These are phyloP conservation scores for Phyllosticta citriasiana DNA, from an alignment of 2,329 filamentous ascomycete species.

Conservation along the genomic window DNA sequence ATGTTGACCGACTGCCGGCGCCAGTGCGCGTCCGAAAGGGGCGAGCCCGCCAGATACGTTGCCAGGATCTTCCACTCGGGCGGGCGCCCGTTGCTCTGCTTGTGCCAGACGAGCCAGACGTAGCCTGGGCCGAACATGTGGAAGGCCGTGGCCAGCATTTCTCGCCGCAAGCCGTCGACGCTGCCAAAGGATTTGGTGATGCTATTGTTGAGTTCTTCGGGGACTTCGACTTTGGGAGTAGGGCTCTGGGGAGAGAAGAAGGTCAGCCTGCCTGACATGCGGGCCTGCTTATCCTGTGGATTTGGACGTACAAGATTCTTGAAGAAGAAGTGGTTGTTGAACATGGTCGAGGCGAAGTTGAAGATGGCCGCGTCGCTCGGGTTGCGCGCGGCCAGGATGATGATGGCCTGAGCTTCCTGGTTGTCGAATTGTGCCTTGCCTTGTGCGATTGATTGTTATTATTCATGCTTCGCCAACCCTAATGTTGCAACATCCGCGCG, in stretches of 20 bases:
- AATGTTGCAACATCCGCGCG: constrained; percentile 17
- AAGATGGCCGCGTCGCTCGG: constrained; percentile 70
- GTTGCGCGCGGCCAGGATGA: constrained; percentile 68
- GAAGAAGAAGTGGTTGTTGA: constrained; percentile 88
- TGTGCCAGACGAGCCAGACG: constrained; percentile 71
- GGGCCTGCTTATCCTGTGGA: background rate
- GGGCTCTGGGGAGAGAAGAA: constrained; percentile 9
- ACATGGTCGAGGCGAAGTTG: constrained; percentile 94
- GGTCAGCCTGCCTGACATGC: constrained; percentile 12
- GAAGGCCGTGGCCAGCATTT: constrained; percentile 70
- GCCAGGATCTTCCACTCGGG: constrained; percentile 57
- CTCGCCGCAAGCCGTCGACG: constrained; percentile 68
- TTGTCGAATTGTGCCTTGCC: constrained; percentile 53
- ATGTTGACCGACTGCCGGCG: constrained; percentile 60
- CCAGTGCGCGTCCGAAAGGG: constrained; percentile 76
- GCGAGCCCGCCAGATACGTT: constrained; percentile 87
- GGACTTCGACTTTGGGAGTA: constrained; percentile 36
- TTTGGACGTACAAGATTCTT: constrained; percentile 34
- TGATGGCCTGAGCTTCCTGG: constrained; percentile 54
- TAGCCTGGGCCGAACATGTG: constrained; percentile 97
- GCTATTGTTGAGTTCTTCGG: constrained; percentile 43
- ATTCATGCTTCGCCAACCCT: background rate
- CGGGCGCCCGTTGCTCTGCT: constrained; percentile 33
- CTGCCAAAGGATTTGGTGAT: constrained; percentile 69
- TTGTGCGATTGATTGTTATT: constrained; percentile 2